Base-by-base conservation (phyloP, 2,329 filamentous ascomycete genomes). In the Dactylellina drechsleri region DNA sequence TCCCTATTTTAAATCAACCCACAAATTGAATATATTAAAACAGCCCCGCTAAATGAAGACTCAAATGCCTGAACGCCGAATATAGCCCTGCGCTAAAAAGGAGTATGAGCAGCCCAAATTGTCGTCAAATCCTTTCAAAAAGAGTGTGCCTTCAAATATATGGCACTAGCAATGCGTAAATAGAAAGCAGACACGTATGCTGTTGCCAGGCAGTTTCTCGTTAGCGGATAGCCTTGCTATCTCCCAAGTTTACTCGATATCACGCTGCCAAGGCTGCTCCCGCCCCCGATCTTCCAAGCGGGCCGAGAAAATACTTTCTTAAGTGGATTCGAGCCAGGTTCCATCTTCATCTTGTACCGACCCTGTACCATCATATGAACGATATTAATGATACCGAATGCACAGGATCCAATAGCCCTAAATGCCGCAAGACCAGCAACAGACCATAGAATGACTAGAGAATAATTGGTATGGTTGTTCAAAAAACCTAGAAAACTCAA, bases 341-440 rank as follows among this genome's bases (percentile, higher is more conserved):
- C 72, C 56, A 79, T 79, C 56, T 79, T 81, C 66, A 82, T 80
- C 81, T 89, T 90, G 78, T 97, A 87, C 78, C 92, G 89, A 0
- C 93, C 94, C 82, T 99, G 94, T 43, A 95, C 92, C 43, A 96
- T 85, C 80, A 89, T 90, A 81, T 96, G 94, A 66, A 99, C 83
- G 40, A 90, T 84, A 80, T 96, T 94, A 80, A 98, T 89, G 72
- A 97, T 82, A 1, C 92, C 89, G 83, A 96, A 99, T 0, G 92
- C 87, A 0, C 89, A 89, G 8, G 87, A 90, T 0, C 95, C 95
- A 1, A 97, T 82, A 0, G 92, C 93, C 77, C 95, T 88, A 86
- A 99, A 97, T 5, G 95, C 84, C 0, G 96, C 95, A 26, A 99
- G 84, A 0, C 87, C 86, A 0, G 95, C 95, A 13, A 99, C 95